Percentiles rank a stretch among this genome's conserved stretches.
phyloP scores from a whole-genome alignment of 768 basidiomycete species.

The Podaxis rugospora region DNA sequence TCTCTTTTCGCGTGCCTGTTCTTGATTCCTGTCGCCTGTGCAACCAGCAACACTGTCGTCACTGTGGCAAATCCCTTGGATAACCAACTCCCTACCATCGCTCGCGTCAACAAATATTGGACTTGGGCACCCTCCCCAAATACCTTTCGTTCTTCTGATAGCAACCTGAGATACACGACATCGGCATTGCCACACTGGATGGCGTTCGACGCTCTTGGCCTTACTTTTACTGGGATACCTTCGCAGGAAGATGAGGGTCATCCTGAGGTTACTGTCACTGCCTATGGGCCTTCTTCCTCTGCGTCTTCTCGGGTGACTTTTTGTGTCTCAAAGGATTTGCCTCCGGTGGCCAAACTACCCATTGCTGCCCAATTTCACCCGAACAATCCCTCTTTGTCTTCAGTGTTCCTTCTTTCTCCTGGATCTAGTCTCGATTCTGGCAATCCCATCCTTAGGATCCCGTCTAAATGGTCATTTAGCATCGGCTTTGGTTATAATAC shows the following conservation, averaged over 20 bases:
- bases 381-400: conserved; percentile 64
- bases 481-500: conserved; percentile 75
- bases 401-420: conserved; percentile 63
- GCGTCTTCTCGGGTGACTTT: conserved; percentile 52
- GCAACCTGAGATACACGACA: conserved; percentile 44
- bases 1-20: conserved; percentile 45
- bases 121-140: conserved; percentile 61
- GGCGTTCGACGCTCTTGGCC: conserved; percentile 55
- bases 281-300: conserved; percentile 46
- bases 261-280: conserved; percentile 57
- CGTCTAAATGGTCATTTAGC: conserved; percentile 84
- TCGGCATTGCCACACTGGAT: conserved; percentile 72
- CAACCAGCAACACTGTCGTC: conserved; percentile 34
- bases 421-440: conserved; percentile 50
- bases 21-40: conserved; percentile 27
- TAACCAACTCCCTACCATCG: conserved; percentile 75
- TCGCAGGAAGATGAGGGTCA: conserved; percentile 56
- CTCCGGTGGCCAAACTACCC: conserved; percentile 51
- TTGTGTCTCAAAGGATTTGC: conserved; percentile 48
- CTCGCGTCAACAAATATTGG: conserved; percentile 60
- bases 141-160: conserved; percentile 58
- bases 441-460: conserved; percentile 64
- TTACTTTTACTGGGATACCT: conserved; percentile 71
- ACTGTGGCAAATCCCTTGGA: conserved; percentile 59
- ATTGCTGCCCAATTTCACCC: conserved; percentile 57